Conservation (phyloP, 495 filamentous ascomycete genomes). For the Jackrogersella minutella region DNA sequence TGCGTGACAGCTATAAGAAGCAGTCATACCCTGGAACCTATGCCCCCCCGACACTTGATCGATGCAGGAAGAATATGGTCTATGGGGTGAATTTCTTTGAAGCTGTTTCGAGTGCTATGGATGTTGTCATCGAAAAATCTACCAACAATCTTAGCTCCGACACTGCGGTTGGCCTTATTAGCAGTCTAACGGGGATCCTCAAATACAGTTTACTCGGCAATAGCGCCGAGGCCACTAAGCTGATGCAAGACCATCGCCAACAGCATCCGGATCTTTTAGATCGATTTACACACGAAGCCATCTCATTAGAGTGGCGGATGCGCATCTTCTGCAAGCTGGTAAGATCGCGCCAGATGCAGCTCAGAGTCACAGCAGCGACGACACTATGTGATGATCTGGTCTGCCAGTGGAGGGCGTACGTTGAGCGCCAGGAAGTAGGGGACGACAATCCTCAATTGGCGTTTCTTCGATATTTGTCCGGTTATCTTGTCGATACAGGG, state of each 20-base stretch:
- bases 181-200: constrained; percentile 50
- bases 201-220: constrained; percentile 52
- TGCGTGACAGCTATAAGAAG: constrained; percentile 43
- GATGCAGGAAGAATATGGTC: constrained; percentile 39
- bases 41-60: constrained; percentile 20
- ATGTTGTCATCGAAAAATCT: constrained; percentile 56
- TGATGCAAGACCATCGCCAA: constrained; percentile 45
- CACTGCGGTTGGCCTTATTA: constrained; percentile 51
- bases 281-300: constrained; percentile 52
- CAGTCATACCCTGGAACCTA: constrained; percentile 9
- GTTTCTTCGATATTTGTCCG: constrained; percentile 69
- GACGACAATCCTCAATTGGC: constrained; percentile 50
- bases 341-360: constrained; percentile 85
- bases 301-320: constrained; percentile 75
- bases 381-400: constrained; percentile 78
- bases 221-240: constrained; percentile 40
- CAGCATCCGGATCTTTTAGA: constrained; percentile 41
- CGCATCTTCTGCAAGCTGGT: constrained; percentile 72
- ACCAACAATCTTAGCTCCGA: constrained; percentile 56
- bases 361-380: constrained; percentile 76
- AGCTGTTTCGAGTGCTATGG: constrained; percentile 50
- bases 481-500: constrained; percentile 68
- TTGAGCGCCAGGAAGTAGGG: constrained; percentile 52
- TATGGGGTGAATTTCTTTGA: constrained; percentile 52
- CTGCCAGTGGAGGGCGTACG: constrained; percentile 59